phyloP scores from a whole-genome alignment of 352 stramenopile species.

The Aphanomyces invadans region DNA sequence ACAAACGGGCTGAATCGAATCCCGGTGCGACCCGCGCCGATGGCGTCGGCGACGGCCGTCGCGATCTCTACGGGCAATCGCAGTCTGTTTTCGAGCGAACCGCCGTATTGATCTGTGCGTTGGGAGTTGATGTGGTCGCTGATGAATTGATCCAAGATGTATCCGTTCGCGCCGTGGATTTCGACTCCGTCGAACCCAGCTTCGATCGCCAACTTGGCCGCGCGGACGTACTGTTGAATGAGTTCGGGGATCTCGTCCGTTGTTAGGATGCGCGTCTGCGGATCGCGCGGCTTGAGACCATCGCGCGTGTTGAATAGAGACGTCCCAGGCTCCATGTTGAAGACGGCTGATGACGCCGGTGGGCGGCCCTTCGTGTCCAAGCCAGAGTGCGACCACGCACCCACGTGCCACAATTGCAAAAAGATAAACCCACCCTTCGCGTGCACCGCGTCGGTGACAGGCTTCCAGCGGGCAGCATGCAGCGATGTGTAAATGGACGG shows the following conservation, averaged over 20 bases:
- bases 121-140: constrained; percentile 43
- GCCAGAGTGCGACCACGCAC: constrained; percentile 40
- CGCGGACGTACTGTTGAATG: constrained; percentile 70
- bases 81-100: constrained; percentile 67
- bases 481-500: constrained; percentile 38
- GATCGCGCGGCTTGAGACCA: background rate
- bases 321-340: background rate
- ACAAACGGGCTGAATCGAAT: constrained; percentile 30
- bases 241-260: constrained; percentile 32
- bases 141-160: constrained; percentile 71
- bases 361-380: constrained; percentile 22
- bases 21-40: constrained; percentile 28
- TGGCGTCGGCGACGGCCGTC: constrained; percentile 37
- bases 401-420: constrained; percentile 74
- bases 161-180: constrained; percentile 80
- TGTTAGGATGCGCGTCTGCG: constrained; percentile 13
- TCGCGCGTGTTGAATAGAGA: constrained; percentile 9
- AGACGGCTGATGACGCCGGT: constrained; percentile 5
- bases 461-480: constrained; percentile 38
- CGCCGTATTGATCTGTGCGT: constrained; percentile 71
- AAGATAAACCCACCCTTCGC: constrained; percentile 55
- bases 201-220: constrained; percentile 48
- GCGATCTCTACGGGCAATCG: constrained; percentile 55
- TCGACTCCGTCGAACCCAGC: constrained; percentile 85
- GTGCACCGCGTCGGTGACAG: constrained; percentile 57